A percentile compares a stretch with the other conserved stretches of the same genome.
Evolutionary conservation across 2,329 filamentous ascomycete genomes (phyloP).

Genomic region (Raffaelea arxii): DNA sequence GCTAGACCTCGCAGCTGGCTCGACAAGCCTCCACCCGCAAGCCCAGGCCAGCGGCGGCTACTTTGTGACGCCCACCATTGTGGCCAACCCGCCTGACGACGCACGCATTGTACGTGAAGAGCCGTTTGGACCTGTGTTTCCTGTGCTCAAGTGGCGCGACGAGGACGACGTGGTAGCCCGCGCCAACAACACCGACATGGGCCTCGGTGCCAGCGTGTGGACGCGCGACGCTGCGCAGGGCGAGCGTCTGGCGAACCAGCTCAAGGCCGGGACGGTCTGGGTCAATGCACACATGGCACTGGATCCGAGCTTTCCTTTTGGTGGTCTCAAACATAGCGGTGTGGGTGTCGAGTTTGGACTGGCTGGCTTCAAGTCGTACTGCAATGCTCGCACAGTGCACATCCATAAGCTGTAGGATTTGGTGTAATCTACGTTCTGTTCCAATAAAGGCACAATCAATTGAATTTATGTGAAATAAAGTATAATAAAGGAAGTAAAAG

Average conservation of each 20-base stretch:
- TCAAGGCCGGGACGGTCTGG: constrained; percentile 44
- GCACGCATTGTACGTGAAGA: constrained; percentile 46
- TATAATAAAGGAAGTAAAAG: too few relatives aligned
- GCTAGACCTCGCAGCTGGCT: constrained; percentile 5
- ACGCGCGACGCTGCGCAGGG: constrained; percentile 35
- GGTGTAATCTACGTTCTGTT: too few relatives aligned
- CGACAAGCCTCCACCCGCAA: constrained; percentile 12
- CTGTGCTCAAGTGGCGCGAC: constrained; percentile 31
- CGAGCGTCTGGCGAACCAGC: constrained; percentile 30
- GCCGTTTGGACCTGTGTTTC: constrained; percentile 34
- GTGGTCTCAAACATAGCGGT: constrained; percentile 40
- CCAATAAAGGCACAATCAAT: too few relatives aligned
- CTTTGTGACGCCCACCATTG: constrained; percentile 46
- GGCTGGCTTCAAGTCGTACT: constrained; percentile 21
- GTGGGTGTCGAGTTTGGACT: constrained; percentile 33
- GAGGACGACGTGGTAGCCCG: constrained; percentile 33
- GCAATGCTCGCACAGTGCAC: constrained; percentile 12
- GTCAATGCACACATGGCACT: constrained; percentile 35
- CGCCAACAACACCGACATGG: constrained; percentile 37
- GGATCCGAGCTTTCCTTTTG: constrained; percentile 29
- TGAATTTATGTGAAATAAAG: too few relatives aligned
- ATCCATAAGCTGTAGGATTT: not conserved
- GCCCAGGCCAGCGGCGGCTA: constrained; percentile 46
- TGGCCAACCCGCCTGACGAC: constrained; percentile 47
- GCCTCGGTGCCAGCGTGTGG: constrained; percentile 46